Percentiles rank a stretch among this genome's conserved stretches.
These are phyloP conservation scores for Cenchrus purpureus DNA, from an alignment of 176 grass and related monocot species.

Conservation along the genomic window DNA sequence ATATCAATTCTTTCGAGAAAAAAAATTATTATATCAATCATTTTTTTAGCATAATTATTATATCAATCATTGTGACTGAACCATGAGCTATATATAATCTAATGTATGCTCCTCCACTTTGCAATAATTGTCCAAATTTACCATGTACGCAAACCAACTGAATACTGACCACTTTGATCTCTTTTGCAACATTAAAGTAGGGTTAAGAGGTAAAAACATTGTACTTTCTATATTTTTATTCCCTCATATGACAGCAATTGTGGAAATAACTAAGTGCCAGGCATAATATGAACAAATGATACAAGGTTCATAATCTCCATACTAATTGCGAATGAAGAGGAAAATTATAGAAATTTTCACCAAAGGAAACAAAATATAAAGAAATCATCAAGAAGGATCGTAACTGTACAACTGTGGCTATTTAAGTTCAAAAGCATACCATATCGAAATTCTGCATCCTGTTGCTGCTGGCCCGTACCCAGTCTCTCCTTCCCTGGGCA, in stretches of 20 bases:
- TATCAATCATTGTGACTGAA: no score
- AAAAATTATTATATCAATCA: no score
- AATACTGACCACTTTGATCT: no score
- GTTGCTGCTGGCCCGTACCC: neutral
- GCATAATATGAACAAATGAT: no score
- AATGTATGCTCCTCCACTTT: neutral
- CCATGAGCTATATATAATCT: neutral
- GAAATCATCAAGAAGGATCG: neutral
- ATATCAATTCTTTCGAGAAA: no score
- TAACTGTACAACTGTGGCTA: neutral
- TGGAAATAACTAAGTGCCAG: no score
- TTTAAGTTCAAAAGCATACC: neutral
- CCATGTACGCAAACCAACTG: neutral
- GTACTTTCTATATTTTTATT: neutral
- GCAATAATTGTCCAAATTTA: neutral
- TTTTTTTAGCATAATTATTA: no score
- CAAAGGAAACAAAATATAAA: neutral
- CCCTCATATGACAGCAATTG: neutral
- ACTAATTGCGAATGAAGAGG: no score
- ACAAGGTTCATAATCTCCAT: no score
- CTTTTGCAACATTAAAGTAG: no score
- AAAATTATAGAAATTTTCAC: neutral
- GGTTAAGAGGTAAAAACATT: neutral
- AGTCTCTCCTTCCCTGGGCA: neutral
- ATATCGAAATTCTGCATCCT: neutral